Evolutionary conservation across 2,329 filamentous ascomycete species (phyloP).

Genomic region (Talaromyces sp.): DNA sequence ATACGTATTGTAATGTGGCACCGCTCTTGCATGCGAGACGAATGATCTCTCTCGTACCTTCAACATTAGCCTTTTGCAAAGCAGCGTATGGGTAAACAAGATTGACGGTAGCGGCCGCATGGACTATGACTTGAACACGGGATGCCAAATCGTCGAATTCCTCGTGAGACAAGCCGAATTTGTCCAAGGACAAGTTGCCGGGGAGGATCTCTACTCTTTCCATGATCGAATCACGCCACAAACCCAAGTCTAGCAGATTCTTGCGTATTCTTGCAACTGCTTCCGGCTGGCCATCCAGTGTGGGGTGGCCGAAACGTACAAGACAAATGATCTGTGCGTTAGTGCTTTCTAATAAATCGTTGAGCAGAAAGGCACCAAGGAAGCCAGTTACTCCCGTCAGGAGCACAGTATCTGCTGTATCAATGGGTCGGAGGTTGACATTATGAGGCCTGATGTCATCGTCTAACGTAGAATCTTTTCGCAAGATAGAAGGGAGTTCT

Average conservation of each 20-base stretch:
- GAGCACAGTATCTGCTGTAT: constrained; percentile 65
- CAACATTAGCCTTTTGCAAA: constrained; percentile 69
- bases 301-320: constrained; percentile 67
- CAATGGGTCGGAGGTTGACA: constrained; percentile 56
- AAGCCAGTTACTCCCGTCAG: constrained; percentile 75
- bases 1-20: constrained; percentile 73
- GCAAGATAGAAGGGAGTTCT: constrained; percentile 67
- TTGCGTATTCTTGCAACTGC: constrained; percentile 70
- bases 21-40: constrained; percentile 65
- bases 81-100: constrained; percentile 79
- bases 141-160: constrained; percentile 63
- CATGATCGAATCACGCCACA: constrained; percentile 74
- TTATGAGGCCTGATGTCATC: constrained; percentile 63
- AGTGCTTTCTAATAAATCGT: constrained; percentile 64
- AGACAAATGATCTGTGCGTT: constrained; percentile 68
- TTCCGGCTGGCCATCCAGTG: constrained; percentile 60
- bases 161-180: constrained; percentile 64
- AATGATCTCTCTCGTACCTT: constrained; percentile 73
- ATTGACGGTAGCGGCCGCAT: constrained; percentile 75
- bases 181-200: constrained; percentile 66
- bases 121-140: constrained; percentile 69
- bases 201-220: constrained; percentile 74
- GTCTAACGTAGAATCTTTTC: constrained; percentile 64
- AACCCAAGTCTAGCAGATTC: constrained; percentile 72
- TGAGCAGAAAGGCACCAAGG: constrained; percentile 70